Evolutionary conservation across 305 asterid species (phyloP).

Genomic region (Stenogyne calaminthoides): DNA sequence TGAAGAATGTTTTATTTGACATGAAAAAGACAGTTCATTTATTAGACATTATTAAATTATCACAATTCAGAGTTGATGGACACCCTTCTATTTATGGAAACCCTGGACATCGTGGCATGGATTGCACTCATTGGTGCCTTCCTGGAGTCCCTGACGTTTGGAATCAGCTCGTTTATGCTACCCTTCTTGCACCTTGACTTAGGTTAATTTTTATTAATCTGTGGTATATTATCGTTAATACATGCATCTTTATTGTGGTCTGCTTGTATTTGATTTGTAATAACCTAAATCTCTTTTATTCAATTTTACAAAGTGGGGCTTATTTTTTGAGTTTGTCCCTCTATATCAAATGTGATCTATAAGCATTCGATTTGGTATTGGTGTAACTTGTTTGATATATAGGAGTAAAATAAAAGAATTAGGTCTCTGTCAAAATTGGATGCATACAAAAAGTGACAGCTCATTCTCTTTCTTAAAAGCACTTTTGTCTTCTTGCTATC

Average conservation of each 20-base stretch:
- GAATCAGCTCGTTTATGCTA: constrained; percentile 45
- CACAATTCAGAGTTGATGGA: constrained; percentile 43
- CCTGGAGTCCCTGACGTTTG: constrained; percentile 54
- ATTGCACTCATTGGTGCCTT: constrained; percentile 58
- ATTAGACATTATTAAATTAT: constrained; percentile 28
- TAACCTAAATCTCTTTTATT: neutral
- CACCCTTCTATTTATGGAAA: constrained; percentile 47
- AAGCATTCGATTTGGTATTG: neutral
- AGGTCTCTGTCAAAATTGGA: constrained; percentile 3
- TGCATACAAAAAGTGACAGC: neutral
- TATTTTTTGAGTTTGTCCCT: neutral
- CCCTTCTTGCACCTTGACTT: neutral
- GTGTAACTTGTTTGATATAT: neutral
- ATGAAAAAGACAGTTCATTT: constrained; percentile 28
- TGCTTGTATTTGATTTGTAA: neutral
- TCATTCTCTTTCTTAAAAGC: neutral
- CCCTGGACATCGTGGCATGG: constrained; percentile 32
- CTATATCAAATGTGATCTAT: too few species aligned
- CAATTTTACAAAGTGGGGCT: neutral
- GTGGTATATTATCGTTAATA: neutral
- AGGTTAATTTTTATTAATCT: neutral
- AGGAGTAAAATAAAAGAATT: neutral
- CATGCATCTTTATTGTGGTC: neutral
- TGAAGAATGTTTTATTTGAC: constrained; percentile 25
- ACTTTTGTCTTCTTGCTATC: neutral